Percentiles rank a stretch among this genome's conserved stretches.
phyloP scores from a whole-genome alignment of 1,284 basidiomycete genomes.

The Hypsizygus ulmarius region DNA sequence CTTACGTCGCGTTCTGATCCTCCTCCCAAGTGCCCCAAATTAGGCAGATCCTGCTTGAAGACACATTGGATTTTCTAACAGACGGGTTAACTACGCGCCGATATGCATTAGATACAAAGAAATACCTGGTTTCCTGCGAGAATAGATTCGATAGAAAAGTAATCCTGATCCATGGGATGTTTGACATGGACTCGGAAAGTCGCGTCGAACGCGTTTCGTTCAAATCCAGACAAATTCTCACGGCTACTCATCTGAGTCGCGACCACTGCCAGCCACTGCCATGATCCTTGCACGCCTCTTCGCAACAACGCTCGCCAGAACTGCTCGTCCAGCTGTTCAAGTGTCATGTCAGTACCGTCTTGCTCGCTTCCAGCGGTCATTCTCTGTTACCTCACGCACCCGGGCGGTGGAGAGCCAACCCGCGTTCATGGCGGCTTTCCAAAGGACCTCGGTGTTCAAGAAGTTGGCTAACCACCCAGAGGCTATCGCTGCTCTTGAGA shows the following conservation, averaged over 20 bases:
- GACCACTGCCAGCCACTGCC: no score
- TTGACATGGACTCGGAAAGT: slow-evolving; percentile 7
- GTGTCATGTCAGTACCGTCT: slow-evolving; percentile 15
- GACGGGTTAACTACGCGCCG: not conserved
- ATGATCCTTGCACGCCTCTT: slow-evolving; percentile 18
- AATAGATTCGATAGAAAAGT: slow-evolving; percentile 85
- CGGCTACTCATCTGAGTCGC: slow-evolving; percentile 1
- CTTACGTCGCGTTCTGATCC: slow-evolving; percentile 78
- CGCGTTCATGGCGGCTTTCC: slow-evolving; percentile 38
- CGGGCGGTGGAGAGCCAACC: slow-evolving; percentile 35
- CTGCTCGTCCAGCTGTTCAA: slow-evolving; percentile 10
- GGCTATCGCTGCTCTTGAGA: slow-evolving; percentile 44
- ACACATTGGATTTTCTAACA: slow-evolving; percentile 86
- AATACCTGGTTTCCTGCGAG: slow-evolving; percentile 84
- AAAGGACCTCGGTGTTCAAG: slow-evolving; percentile 43
- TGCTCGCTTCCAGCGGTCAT: slow-evolving; percentile 24
- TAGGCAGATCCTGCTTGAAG: slow-evolving; percentile 82
- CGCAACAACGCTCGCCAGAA: slow-evolving; percentile 13
- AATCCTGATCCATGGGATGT: slow-evolving; percentile 76
- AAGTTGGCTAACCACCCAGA: slow-evolving; percentile 50
- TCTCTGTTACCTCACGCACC: slow-evolving; percentile 36
- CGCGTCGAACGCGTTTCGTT: slow-evolving; percentile 19
- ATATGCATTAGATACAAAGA: not conserved
- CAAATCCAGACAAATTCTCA: slow-evolving; percentile 17
- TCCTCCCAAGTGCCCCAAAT: slow-evolving; percentile 85